Evolutionary conservation across 108 stramenopile genomes (phyloP).

Genomic region (Fistulifera solaris): DNA sequence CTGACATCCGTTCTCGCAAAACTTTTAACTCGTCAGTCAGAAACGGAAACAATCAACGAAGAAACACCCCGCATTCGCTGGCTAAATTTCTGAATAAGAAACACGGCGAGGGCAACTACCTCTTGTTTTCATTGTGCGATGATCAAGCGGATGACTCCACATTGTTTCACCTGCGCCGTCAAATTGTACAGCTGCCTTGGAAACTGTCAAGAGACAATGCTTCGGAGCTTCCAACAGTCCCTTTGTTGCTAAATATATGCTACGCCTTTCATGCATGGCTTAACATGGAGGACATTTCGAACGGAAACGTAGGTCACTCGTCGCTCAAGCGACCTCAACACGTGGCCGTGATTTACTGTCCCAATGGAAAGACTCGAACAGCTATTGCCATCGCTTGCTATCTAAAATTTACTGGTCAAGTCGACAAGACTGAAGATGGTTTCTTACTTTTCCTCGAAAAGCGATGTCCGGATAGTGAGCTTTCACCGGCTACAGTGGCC

Average conservation of each 20-base stretch:
- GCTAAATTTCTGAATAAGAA: constrained; percentile 38
- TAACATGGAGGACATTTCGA: constrained; percentile 16
- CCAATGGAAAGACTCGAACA: constrained; percentile 86
- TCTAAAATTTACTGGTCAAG: constrained; percentile 48
- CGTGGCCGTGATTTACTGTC: constrained; percentile 65
- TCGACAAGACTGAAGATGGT: constrained; percentile 38
- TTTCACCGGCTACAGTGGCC: constrained; percentile 1
- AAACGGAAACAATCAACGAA: constrained; percentile 1
- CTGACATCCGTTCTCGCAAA: background rate
- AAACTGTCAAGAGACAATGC: constrained; percentile 23
- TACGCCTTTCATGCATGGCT: constrained; percentile 69
- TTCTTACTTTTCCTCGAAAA: constrained; percentile 37
- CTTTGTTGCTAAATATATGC: constrained; percentile 47
- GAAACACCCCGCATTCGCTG: constrained; percentile 43
- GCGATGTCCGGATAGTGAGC: constrained; percentile 4
- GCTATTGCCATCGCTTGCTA: constrained; percentile 80
- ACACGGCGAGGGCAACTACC: constrained; percentile 34
- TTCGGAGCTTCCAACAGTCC: constrained; percentile 45
- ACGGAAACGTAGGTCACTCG: too few relatives aligned
- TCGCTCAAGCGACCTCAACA: background rate
- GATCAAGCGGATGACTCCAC: constrained; percentile 41
- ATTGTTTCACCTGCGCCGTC: constrained; percentile 40
- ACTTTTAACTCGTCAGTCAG: background rate
- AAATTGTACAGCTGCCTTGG: constrained; percentile 62
- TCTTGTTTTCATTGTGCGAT: constrained; percentile 45